Conservation (phyloP, 2,329 filamentous ascomycete genomes). For the Penicillium janthinellum region DNA sequence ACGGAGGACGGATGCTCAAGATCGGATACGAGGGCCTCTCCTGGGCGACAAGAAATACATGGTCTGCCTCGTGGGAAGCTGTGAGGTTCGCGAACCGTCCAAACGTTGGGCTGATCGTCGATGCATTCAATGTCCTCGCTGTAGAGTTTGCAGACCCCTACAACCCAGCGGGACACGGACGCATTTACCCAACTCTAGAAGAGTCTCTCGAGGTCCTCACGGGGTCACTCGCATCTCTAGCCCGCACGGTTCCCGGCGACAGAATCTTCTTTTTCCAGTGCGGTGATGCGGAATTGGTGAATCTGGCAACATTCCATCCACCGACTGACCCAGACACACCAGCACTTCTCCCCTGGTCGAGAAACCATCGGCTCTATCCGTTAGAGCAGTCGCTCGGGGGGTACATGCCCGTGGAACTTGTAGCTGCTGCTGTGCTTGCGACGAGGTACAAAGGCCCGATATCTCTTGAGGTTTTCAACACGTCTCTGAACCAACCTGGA, state of each 20-base stretch:
- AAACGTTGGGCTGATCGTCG: slow-evolving; percentile 37
- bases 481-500: slow-evolving; percentile 28
- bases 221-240: slow-evolving; percentile 29
- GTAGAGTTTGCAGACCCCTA: slow-evolving; percentile 38
- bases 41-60: slow-evolving; percentile 38
- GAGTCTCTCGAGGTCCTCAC: slow-evolving; percentile 31
- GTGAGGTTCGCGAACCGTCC: slow-evolving; percentile 35
- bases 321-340: slow-evolving; percentile 28
- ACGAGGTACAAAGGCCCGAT: slow-evolving; percentile 36
- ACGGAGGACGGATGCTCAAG: slow-evolving; percentile 32
- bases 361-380: slow-evolving; percentile 34
- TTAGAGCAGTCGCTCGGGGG: slow-evolving; percentile 29
- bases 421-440: slow-evolving; percentile 34
- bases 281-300: slow-evolving; percentile 34
- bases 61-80: slow-evolving; percentile 37
- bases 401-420: slow-evolving; percentile 38
- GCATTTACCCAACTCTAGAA: slow-evolving; percentile 29
- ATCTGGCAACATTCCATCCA: slow-evolving; percentile 25
- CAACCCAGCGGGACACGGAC: slow-evolving; percentile 32
- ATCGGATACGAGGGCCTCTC: slow-evolving; percentile 39
- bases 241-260: slow-evolving; percentile 31
- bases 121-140: slow-evolving; percentile 37
- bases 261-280: slow-evolving; percentile 39
- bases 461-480: slow-evolving; percentile 39
- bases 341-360: slow-evolving; percentile 35